These are phyloP conservation scores for Myriosclerotinia curreyana DNA, from an alignment of 2,329 filamentous ascomycete genomes.

Conservation along the genomic window DNA sequence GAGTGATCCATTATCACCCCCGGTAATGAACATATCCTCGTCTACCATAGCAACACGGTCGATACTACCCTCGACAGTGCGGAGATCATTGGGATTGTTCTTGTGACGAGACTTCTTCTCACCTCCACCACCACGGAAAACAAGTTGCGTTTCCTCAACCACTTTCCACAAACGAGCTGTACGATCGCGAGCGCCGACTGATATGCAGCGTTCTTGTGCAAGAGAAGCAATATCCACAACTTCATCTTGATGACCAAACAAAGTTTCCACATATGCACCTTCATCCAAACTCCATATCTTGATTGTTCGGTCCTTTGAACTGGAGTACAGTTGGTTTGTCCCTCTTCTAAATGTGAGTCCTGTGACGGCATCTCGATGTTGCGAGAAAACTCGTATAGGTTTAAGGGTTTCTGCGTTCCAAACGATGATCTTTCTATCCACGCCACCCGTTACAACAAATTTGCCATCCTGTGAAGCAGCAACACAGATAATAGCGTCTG, in stretches of 20 bases:
- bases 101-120: constrained; percentile 49
- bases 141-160: constrained; percentile 88
- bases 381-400: constrained; percentile 79
- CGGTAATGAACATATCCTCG: constrained; percentile 86
- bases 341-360: constrained; percentile 81
- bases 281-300: constrained; percentile 95
- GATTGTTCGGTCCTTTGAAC: constrained; percentile 86
- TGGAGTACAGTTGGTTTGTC: constrained; percentile 89
- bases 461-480: constrained; percentile 87
- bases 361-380: constrained; percentile 85
- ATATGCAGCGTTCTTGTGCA: constrained; percentile 83
- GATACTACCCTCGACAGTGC: constrained; percentile 70
- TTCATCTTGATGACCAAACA: constrained; percentile 93
- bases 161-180: constrained; percentile 96
- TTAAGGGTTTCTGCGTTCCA: constrained; percentile 80
- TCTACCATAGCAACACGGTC: constrained; percentile 89
- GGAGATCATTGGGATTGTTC: constrained; percentile 42
- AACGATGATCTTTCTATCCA: constrained; percentile 79
- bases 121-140: constrained; percentile 81
- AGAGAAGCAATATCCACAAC: constrained; percentile 81
- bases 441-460: constrained; percentile 85
- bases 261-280: constrained; percentile 88
- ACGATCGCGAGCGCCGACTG: constrained; percentile 84
- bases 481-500: constrained; percentile 74
- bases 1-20: constrained; percentile 84